Evolutionary conservation across 1,139 yeast species (phyloP).

Genomic region (Yamadazyma kanchanaburiensis): DNA sequence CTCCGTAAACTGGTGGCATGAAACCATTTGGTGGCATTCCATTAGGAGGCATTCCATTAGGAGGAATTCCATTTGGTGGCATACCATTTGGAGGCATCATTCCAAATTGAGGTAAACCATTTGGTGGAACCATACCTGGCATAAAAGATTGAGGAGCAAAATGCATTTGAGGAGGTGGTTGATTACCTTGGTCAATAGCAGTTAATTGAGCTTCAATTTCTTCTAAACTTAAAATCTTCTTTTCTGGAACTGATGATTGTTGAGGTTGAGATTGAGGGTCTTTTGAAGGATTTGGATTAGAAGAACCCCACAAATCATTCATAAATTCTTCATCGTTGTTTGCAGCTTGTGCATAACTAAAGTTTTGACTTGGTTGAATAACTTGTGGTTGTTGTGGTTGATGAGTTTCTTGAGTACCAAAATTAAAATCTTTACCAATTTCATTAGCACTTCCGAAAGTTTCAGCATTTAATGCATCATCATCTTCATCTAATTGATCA

Average conservation of each 20-base stretch:
- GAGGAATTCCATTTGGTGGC: constrained; percentile 26
- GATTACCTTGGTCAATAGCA: constrained; percentile 36
- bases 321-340: constrained; percentile 47
- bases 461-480: constrained; percentile 81
- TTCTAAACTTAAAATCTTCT: constrained; percentile 61
- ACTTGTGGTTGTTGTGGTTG: constrained; percentile 13
- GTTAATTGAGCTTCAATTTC: constrained; percentile 76
- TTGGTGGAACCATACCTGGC: constrained; percentile 39
- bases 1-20: constrained; percentile 38
- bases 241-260: constrained; percentile 19
- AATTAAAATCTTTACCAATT: constrained; percentile 72
- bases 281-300: constrained; percentile 16
- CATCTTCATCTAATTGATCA: constrained; percentile 62
- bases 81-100: constrained; percentile 41
- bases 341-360: constrained; percentile 63
- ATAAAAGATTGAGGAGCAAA: constrained; percentile 28
- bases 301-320: constrained; percentile 49
- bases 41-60: constrained; percentile 29
- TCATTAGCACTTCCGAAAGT: constrained; percentile 71
- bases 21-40: constrained; percentile 41
- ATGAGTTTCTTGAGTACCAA: constrained; percentile 34
- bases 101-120: constrained; percentile 27
- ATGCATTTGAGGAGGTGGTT: constrained; percentile 16
- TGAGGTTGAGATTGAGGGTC: constrained; percentile 10
- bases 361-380: constrained; percentile 24